Conservation (phyloP, 2,329 filamentous ascomycete genomes). For the Aspergillus vadensis region DNA sequence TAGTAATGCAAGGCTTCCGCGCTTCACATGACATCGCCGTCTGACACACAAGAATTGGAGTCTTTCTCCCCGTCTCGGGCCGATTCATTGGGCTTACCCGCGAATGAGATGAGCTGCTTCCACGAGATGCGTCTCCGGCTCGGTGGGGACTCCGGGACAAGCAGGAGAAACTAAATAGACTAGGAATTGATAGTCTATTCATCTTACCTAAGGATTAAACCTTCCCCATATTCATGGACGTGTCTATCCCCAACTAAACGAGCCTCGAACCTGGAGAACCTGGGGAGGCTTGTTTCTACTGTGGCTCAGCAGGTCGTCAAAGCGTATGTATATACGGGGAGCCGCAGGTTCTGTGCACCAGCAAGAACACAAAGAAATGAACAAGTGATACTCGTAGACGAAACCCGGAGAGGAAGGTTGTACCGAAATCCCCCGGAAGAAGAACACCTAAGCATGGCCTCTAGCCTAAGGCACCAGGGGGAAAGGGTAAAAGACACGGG, state of each 20-base stretch:
- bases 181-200: not conserved
- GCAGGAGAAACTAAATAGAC: not conserved
- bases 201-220: constrained; percentile 6
- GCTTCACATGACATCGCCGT: constrained; percentile 8
- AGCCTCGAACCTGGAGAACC: not conserved
- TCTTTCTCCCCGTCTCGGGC: constrained; percentile 4
- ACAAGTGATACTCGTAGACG: not conserved
- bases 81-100: not conserved
- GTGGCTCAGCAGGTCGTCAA: not conserved
- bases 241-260: not conserved
- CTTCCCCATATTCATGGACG: constrained; percentile 3
- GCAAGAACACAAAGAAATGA: not conserved
- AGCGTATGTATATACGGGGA: not conserved
- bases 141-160: constrained; percentile 6
- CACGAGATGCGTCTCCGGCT: constrained; percentile 4
- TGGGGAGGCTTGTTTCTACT: not conserved
- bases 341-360: not conserved
- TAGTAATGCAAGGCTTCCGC: not conserved
- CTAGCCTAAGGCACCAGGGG: not conserved
- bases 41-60: constrained; percentile 4
- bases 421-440: not conserved
- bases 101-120: not conserved
- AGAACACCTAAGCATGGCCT: not conserved
- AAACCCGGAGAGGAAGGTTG: not conserved
- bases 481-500: not conserved